Evolutionary conservation across 2,329 filamentous ascomycete genomes (phyloP), one percentile per base, ranked within the genome.

Genomic region (Arthroderma sp.): DNA sequence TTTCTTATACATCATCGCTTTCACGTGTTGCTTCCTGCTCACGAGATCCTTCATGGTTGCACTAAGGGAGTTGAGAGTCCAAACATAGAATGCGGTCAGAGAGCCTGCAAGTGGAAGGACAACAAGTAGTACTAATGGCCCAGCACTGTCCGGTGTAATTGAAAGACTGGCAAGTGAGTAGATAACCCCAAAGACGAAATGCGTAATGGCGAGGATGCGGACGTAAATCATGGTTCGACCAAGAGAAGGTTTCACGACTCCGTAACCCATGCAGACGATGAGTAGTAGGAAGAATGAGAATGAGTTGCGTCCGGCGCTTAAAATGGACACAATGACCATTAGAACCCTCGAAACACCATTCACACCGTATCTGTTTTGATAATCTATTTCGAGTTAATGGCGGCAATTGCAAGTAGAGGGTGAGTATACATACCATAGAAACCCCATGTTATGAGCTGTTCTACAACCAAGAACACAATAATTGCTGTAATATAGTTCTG

Each of bases 401-500:
- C 13, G 43, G 21, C 19, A 37, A 13, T 11, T 25, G 13, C 2
- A 17, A 35, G 15, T 21, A 13, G 6, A 56, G 33, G 47, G 2
- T n/a, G 4, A 13, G 2, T 51, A 33, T n/a, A 60, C 78, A 60
- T 76, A 87, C 85, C 84, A 71, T 97, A 98, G 76, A 95, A 98
- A 44, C 89, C 90, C 93, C 93, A 98, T 1, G 93, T 98, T 82
- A 97, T 91, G 67, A 97, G 77, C 84, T 97, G 95, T 71, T 98
- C 93, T 15, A 97, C 74, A 15, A 97, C 88, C 44, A 98, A 76
- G 74, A 98, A 98, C 55, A 93, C 83, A 54, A 98, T 78, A 60
- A 97, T 98, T 8, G 93, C 91, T 0, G 93, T 98, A 65, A 98
- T 97, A 72, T 98, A 98, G 71, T 98, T 98, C 73, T 98, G 93